A percentile compares a stretch with the other conserved stretches of the same genome.
phyloP scores from a whole-genome alignment of 225 moss, liverwort and hornwort species.

The Lunularia cruciata region DNA sequence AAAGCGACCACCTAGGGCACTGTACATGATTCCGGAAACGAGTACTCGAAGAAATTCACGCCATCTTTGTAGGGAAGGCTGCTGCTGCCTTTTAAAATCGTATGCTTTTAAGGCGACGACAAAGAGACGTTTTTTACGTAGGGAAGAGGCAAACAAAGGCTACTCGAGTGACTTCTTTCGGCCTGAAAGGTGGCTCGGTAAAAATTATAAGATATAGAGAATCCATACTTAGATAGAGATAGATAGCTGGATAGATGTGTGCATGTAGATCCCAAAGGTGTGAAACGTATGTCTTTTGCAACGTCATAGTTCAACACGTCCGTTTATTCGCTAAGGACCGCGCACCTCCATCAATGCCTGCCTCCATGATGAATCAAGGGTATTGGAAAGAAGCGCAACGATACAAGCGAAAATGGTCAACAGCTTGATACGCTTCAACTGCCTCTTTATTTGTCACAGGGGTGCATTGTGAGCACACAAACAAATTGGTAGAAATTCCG shows the following conservation, averaged over 20 bases:
- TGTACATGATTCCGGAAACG: neutral
- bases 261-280: neutral
- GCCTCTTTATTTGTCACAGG: neutral
- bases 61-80: neutral
- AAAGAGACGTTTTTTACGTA: neutral
- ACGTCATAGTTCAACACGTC: neutral
- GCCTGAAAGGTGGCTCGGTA: neutral
- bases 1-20: neutral
- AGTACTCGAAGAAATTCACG: neutral
- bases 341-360: neutral
- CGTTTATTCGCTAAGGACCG: neutral
- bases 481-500: neutral
- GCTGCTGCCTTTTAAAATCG: neutral
- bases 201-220: neutral
- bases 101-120: neutral
- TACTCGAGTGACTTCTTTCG: neutral
- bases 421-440: neutral
- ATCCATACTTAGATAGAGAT: neutral
- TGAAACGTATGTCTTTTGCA: neutral
- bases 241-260: neutral
- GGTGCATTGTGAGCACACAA: neutral
- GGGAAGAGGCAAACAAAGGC: neutral
- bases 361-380: neutral
- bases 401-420: neutral
- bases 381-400: neutral